phyloP scores from a whole-genome alignment of 2,329 filamentous ascomycete genomes.

The Hirsutella minnesotensis region DNA sequence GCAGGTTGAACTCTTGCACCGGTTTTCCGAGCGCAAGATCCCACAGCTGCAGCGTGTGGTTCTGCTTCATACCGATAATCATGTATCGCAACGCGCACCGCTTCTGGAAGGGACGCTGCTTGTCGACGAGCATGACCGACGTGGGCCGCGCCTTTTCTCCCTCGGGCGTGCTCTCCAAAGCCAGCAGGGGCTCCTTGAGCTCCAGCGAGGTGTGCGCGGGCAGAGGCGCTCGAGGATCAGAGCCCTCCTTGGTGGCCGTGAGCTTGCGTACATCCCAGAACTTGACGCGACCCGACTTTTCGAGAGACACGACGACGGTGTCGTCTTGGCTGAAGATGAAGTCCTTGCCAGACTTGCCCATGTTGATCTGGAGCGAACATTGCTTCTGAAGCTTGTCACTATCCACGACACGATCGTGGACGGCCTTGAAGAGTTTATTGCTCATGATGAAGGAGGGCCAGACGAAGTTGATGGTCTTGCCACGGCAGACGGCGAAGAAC shows the following conservation, averaged over 20 bases:
- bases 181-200: conserved; percentile 76
- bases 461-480: conserved; percentile 91
- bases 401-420: conserved; percentile 61
- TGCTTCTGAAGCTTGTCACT: conserved; percentile 80
- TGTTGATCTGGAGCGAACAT: conserved; percentile 85
- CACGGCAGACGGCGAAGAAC: conserved; percentile 88
- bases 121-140: conserved; percentile 91
- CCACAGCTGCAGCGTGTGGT: conserved; percentile 97
- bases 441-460: conserved; percentile 53
- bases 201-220: conserved; percentile 53
- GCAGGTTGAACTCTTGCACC: conserved; percentile 93
- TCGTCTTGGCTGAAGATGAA: conserved; percentile 98
- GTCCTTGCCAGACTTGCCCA: conserved; percentile 95
- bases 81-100: conserved; percentile 85
- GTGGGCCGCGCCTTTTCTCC: conserved; percentile 95
- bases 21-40: conserved; percentile 90
- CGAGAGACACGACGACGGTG: conserved; percentile 82
- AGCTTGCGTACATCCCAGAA: conserved; percentile 95
- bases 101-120: conserved; percentile 85
- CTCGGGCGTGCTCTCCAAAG: conserved; percentile 73
- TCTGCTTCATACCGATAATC: conserved; percentile 97
- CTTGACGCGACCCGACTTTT: conserved; percentile 91
- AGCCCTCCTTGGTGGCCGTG: conserved; percentile 40
- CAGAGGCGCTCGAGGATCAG: conserved; percentile 36
- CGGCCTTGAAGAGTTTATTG: conserved; percentile 50